phyloP scores from a whole-genome alignment of 805 yeast species.

The Debaryomyces maramus region DNA sequence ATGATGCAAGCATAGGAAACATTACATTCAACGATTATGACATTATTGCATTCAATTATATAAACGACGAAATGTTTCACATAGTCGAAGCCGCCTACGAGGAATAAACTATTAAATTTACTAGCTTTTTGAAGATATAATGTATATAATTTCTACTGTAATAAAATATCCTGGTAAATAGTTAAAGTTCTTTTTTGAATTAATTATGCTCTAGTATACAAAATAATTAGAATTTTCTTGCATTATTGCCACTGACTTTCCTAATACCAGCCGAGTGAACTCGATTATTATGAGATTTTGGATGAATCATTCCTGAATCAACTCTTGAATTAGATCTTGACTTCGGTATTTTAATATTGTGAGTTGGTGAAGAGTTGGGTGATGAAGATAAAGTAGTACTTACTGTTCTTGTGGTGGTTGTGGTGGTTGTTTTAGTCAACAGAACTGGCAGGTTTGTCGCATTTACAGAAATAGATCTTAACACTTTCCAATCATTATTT shows the following conservation, averaged over 20 bases:
- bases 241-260: constrained; percentile 25
- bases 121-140: neutral
- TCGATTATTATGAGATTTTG: constrained; percentile 14
- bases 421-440: constrained; percentile 44
- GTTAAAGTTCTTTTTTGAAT: too few species aligned
- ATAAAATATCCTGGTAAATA: too few species aligned
- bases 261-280: constrained; percentile 26
- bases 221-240: constrained; percentile 4
- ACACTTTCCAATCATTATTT: constrained; percentile 37
- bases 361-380: constrained; percentile 29
- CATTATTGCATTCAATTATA: constrained; percentile 40
- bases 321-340: constrained; percentile 24
- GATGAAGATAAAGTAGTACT: constrained; percentile 40
- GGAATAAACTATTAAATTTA: constrained; percentile 15
- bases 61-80: constrained; percentile 35
- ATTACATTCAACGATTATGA: constrained; percentile 41
- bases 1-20: constrained; percentile 27
- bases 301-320: constrained; percentile 15
- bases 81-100: constrained; percentile 37
- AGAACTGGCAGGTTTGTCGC: constrained; percentile 31
- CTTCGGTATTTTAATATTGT: constrained; percentile 24
- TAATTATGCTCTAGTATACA: neutral
- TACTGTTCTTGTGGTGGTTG: constrained; percentile 51
- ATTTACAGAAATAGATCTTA: constrained; percentile 39
- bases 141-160: neutral